These are phyloP conservation scores for Hordeum vulgare DNA, from an alignment of 176 grass and related monocot species.

Conservation along the genomic window DNA sequence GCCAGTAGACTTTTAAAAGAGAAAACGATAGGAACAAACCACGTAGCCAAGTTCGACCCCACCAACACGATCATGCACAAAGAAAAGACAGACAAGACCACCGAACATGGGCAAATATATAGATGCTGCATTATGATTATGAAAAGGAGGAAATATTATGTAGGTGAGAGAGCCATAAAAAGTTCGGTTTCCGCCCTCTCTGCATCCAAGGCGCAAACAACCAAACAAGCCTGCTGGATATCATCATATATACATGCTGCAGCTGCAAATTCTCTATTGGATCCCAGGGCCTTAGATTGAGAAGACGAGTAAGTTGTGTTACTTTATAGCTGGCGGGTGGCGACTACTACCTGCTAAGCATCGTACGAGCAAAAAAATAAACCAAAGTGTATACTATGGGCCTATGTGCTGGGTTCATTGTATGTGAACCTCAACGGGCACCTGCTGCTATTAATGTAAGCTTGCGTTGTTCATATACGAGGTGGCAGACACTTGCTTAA, in stretches of 20 bases:
- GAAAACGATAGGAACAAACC: too few relatives aligned
- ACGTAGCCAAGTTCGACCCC: too few relatives aligned
- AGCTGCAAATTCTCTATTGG: background rate
- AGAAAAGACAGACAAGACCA: too few relatives aligned
- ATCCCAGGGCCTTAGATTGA: background rate
- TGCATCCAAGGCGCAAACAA: too few relatives aligned
- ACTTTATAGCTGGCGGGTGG: background rate
- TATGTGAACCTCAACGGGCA: background rate
- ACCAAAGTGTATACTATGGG: background rate
- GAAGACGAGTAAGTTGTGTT: background rate
- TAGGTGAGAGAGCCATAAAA: too few relatives aligned
- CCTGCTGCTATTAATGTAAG: background rate
- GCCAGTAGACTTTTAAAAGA: too few relatives aligned
- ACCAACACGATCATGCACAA: too few relatives aligned
- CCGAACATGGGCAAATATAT: too few relatives aligned
- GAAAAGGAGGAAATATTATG: too few relatives aligned
- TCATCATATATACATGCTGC: background rate
- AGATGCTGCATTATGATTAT: too few relatives aligned
- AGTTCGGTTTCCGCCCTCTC: too few relatives aligned
- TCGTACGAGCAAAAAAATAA: slow-evolving; percentile 2
- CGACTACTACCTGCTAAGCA: background rate
- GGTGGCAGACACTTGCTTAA: background rate
- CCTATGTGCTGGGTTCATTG: background rate
- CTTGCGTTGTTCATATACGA: background rate
- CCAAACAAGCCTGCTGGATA: too few relatives aligned